Evolutionary conservation across 2,329 filamentous ascomycete species (phyloP).

Genomic region (Alternaria sp.): DNA sequence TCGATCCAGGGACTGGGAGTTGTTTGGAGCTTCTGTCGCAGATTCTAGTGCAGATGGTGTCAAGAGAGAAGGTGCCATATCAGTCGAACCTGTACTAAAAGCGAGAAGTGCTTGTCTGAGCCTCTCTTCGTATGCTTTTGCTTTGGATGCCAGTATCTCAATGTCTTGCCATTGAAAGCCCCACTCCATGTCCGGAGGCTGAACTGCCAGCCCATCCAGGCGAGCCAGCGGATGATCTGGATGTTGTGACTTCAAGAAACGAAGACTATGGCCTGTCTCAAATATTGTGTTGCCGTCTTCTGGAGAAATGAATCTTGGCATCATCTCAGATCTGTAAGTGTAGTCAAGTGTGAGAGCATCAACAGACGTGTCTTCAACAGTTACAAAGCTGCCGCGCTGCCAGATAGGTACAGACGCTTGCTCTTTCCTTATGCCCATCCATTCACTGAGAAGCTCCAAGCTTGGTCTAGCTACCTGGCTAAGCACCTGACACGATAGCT

Average conservation of each 20-base stretch:
- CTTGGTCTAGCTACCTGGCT: slow-evolving; percentile 70
- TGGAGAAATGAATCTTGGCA: slow-evolving; percentile 75
- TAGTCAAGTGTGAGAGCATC: slow-evolving; percentile 60
- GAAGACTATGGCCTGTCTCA: slow-evolving; percentile 79
- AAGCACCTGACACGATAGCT: slow-evolving; percentile 73
- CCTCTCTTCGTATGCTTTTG: slow-evolving; percentile 61
- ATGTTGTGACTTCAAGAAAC: slow-evolving; percentile 75
- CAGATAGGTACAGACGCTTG: slow-evolving; percentile 36
- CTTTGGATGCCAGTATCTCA: slow-evolving; percentile 68
- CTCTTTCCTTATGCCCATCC: slow-evolving; percentile 72
- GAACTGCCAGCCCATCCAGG: slow-evolving; percentile 58
- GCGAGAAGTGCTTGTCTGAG: slow-evolving; percentile 42
- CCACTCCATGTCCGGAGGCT: slow-evolving; percentile 71
- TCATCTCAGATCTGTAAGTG: slow-evolving; percentile 68
- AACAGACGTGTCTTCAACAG: slow-evolving; percentile 36
- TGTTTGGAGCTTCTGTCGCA: slow-evolving; percentile 1
- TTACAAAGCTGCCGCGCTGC: slow-evolving; percentile 43
- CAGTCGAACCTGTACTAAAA: slow-evolving; percentile 25
- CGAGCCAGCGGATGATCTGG: slow-evolving; percentile 73
- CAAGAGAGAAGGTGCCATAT: background rate
- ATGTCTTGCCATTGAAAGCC: slow-evolving; percentile 77
- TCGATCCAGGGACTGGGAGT: slow-evolving; percentile 21
- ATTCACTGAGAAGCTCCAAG: slow-evolving; percentile 73
- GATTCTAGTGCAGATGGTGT: background rate
- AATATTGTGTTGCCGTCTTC: slow-evolving; percentile 79